Evolutionary conservation across 1,284 basidiomycete species (phyloP).

Genomic region (Laetiporus sulphureus): DNA sequence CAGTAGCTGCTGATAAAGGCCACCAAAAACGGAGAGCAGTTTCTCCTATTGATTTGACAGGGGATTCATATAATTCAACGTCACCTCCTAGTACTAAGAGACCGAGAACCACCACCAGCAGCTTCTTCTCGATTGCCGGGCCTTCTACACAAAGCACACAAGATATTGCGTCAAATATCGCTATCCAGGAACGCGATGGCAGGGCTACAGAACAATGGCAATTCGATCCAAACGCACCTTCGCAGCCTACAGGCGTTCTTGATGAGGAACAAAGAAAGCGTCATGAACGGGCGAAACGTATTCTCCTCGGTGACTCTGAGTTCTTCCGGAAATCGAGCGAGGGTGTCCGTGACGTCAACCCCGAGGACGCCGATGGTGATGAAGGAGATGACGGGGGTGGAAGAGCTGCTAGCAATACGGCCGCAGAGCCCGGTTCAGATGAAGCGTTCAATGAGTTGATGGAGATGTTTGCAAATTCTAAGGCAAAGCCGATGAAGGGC

Average conservation of each 20-base stretch:
- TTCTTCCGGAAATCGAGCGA: constrained; percentile 15
- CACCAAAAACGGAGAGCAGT: constrained; percentile 22
- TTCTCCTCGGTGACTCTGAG: constrained; percentile 43
- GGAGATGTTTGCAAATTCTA: constrained; percentile 37
- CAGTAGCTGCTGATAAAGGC: no score
- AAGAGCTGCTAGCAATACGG: no score
- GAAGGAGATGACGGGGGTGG: constrained; percentile 20
- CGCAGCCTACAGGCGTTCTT: constrained; percentile 14
- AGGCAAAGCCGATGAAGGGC: constrained; percentile 28
- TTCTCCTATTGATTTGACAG: constrained; percentile 49
- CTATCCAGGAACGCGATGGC: no score
- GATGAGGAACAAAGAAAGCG: constrained; percentile 22
- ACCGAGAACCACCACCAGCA: constrained; percentile 21
- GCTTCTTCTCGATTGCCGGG: constrained; percentile 6
- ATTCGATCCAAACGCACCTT: constrained; percentile 23
- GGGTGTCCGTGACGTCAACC: constrained; percentile 14
- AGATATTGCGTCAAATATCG: no score
- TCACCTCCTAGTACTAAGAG: constrained; percentile 31
- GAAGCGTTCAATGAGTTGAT: constrained; percentile 42
- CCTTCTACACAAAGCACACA: constrained; percentile 1
- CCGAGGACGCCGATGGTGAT: constrained; percentile 10
- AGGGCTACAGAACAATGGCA: constrained; percentile 36
- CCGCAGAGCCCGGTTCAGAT: no score
- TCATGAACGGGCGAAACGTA: constrained; percentile 49
- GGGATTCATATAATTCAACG: constrained; percentile 31